These are phyloP conservation scores for Amauroascus niger DNA, from an alignment of 2,329 filamentous ascomycete genomes.

Conservation along the genomic window DNA sequence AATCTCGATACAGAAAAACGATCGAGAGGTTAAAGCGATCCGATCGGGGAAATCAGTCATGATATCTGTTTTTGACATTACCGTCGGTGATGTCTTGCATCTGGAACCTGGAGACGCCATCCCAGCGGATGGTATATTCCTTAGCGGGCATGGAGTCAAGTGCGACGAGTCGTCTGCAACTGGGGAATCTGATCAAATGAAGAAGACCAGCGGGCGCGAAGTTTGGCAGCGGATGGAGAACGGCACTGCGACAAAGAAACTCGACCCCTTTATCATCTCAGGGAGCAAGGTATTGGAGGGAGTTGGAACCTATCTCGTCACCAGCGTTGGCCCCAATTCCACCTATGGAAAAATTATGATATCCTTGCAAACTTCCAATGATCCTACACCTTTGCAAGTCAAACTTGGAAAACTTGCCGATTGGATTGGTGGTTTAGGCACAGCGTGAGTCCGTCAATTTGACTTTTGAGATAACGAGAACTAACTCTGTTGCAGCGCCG, in stretches of 20 bases:
- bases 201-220: slow-evolving; percentile 53
- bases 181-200: slow-evolving; percentile 62
- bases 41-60: slow-evolving; percentile 56
- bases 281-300: slow-evolving; percentile 69
- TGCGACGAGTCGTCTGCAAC: slow-evolving; percentile 67
- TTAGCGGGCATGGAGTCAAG: slow-evolving; percentile 55
- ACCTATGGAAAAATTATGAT: slow-evolving; percentile 68
- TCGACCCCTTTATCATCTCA: slow-evolving; percentile 69
- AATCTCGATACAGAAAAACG: slow-evolving; percentile 46
- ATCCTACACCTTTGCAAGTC: slow-evolving; percentile 65
- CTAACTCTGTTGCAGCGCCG: slow-evolving; percentile 36
- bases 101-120: slow-evolving; percentile 61
- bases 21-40: slow-evolving; percentile 56
- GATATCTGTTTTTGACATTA: slow-evolving; percentile 56
- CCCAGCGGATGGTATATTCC: slow-evolving; percentile 61
- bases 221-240: slow-evolving; percentile 49
- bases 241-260: slow-evolving; percentile 44
- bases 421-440: slow-evolving; percentile 68
- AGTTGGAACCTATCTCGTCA: slow-evolving; percentile 63
- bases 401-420: slow-evolving; percentile 67
- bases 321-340: slow-evolving; percentile 62
- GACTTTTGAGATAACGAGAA: not conserved
- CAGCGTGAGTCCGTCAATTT: slow-evolving; percentile 39
- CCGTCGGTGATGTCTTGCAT: slow-evolving; percentile 61
- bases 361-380: slow-evolving; percentile 61